Evolutionary conservation across 2,329 filamentous ascomycete species (phyloP).

Genomic region (Truncatella angustata): DNA sequence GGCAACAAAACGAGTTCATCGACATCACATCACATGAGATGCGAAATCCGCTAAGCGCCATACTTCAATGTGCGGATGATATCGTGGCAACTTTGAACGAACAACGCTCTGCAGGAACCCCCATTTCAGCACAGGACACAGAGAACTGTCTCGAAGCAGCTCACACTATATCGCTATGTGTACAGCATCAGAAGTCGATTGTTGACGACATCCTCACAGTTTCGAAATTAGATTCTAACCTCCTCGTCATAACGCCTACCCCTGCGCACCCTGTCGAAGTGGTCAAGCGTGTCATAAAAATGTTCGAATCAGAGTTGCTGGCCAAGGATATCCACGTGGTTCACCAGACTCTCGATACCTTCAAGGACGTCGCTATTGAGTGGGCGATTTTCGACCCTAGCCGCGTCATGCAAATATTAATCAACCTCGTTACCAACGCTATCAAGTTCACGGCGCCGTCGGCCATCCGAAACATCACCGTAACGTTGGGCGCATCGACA

Average conservation of each 20-base stretch:
- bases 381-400: slow-evolving; percentile 58
- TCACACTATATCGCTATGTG: slow-evolving; percentile 54
- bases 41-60: slow-evolving; percentile 53
- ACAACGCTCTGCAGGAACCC: slow-evolving; percentile 20
- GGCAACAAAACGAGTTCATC: slow-evolving; percentile 56
- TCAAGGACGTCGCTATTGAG: slow-evolving; percentile 46
- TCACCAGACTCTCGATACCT: slow-evolving; percentile 46
- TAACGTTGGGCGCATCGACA: slow-evolving; percentile 47
- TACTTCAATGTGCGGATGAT: slow-evolving; percentile 57
- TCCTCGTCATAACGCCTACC: slow-evolving; percentile 55
- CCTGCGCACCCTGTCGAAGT: slow-evolving; percentile 51
- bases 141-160: slow-evolving; percentile 51
- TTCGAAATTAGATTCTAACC: slow-evolving; percentile 52
- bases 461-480: slow-evolving; percentile 39
- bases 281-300: slow-evolving; percentile 52
- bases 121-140: slow-evolving; percentile 32
- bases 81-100: slow-evolving; percentile 32
- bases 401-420: slow-evolving; percentile 56
- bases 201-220: slow-evolving; percentile 48
- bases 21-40: slow-evolving; percentile 52
- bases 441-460: slow-evolving; percentile 54
- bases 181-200: slow-evolving; percentile 55
- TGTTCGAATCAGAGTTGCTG: slow-evolving; percentile 57
- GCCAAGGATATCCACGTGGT: slow-evolving; percentile 54
- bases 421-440: slow-evolving; percentile 60